Conservation (phyloP, 139 green algal species). For the Chlorella sp. region DNA sequence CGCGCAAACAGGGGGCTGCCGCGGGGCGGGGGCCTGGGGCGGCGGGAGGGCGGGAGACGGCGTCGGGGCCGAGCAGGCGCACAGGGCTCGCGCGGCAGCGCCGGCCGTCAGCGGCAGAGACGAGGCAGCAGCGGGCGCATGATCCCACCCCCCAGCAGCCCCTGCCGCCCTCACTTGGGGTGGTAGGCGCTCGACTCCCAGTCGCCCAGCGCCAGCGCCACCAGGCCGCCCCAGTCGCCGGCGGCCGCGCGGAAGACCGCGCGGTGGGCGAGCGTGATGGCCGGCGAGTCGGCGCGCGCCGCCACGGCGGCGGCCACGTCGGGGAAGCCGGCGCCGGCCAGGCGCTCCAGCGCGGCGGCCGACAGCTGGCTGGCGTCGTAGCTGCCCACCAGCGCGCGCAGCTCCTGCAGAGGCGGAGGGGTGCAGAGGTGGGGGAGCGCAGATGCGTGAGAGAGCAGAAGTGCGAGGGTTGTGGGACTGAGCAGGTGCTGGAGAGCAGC, state of each 20-base stretch:
- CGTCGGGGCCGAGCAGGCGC: background rate
- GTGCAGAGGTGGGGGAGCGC: no score
- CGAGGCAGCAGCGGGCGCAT: no score
- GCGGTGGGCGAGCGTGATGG: slow-evolving; percentile 21
- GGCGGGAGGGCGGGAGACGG: background rate
- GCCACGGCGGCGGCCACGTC: slow-evolving; percentile 39
- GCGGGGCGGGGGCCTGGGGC: slow-evolving; percentile 31
- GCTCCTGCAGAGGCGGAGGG: no score
- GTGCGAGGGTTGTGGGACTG: no score
- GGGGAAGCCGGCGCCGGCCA: slow-evolving; percentile 38
- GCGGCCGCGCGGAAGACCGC: slow-evolving; percentile 39
- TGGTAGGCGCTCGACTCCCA: slow-evolving; percentile 39
- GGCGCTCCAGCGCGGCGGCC: slow-evolving; percentile 22
- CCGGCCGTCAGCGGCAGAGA: no score
- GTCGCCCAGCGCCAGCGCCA: slow-evolving; percentile 29
- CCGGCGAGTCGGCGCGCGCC: slow-evolving; percentile 24
- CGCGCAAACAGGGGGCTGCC: slow-evolving; percentile 28
- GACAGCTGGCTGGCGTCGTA: slow-evolving; percentile 50
- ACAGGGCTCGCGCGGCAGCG: no score
- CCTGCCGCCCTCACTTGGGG: slow-evolving; percentile 32
- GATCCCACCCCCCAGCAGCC: no score
- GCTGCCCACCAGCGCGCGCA: slow-evolving; percentile 37
- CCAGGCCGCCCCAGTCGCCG: slow-evolving; percentile 43
- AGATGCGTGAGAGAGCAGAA: no score
- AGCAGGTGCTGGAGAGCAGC: no score